phyloP scores from a whole-genome alignment of 2,329 filamentous ascomycete genomes.

The Arthrobotrys conoides region DNA sequence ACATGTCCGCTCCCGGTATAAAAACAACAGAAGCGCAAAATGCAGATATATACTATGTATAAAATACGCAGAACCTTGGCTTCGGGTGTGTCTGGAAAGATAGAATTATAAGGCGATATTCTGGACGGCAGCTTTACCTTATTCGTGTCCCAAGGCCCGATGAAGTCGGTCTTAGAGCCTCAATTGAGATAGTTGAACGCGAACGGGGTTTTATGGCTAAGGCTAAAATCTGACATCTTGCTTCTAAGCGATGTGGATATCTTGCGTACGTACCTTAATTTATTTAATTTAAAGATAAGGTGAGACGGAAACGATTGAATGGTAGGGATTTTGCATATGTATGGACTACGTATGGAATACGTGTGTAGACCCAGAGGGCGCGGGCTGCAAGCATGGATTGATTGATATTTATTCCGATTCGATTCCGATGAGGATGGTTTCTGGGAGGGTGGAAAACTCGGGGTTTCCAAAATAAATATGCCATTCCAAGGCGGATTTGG shows the following conservation, averaged over 20 bases:
- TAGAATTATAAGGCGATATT: neutral
- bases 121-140: neutral
- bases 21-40: slow-evolving; percentile 1
- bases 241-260: slow-evolving; percentile 9
- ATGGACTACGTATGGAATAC: neutral
- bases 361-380: neutral
- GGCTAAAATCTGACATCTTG: slow-evolving; percentile 1
- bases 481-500: slow-evolving; percentile 18
- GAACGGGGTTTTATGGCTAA: too few relatives aligned
- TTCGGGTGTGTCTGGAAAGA: neutral
- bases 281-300: neutral
- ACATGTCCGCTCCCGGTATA: neutral
- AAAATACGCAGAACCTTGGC: neutral
- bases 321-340: neutral
- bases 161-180: slow-evolving; percentile 2
- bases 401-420: slow-evolving; percentile 21
- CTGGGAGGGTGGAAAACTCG: neutral
- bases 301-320: neutral
- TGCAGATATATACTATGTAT: neutral
- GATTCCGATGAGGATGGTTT: neutral
- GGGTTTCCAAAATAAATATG: neutral
- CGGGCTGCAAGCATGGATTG: slow-evolving; percentile 2
- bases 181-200: neutral
- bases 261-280: too few relatives aligned
- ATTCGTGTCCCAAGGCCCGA: slow-evolving; percentile 14